Conservation (phyloP, 2,329 filamentous ascomycete species). For the Verticillium longisporum region DNA sequence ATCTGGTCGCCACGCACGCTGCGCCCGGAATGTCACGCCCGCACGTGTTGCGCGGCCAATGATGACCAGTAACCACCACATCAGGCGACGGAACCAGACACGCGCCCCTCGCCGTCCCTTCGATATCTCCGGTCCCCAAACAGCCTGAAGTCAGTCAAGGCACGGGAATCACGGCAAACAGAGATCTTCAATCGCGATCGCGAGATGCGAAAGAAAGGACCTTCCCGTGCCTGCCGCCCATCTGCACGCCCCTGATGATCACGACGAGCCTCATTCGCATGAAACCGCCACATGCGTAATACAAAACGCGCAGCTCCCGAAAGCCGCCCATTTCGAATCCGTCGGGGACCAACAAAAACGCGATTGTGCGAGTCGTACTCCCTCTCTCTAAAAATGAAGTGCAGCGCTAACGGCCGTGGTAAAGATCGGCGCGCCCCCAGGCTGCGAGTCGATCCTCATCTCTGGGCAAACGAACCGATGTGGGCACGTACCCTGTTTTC, state of each 20-base stretch:
- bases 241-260: conserved; percentile 1
- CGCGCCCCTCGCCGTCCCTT: too few relatives aligned
- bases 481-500: neutral
- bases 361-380: too few relatives aligned
- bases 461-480: neutral
- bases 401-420: neutral
- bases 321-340: neutral
- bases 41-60: too few relatives aligned
- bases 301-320: too few relatives aligned
- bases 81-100: too few relatives aligned
- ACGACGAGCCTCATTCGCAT: neutral
- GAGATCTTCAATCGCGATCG: neutral
- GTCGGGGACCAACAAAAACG: neutral
- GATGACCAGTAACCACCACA: too few relatives aligned
- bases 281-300: neutral
- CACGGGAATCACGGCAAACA: neutral
- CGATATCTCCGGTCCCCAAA: neutral
- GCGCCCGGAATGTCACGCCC: too few relatives aligned
- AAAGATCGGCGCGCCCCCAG: neutral
- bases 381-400: neutral
- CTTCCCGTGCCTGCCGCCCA: neutral
- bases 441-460: neutral
- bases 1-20: too few relatives aligned
- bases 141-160: neutral
- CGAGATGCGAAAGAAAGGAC: neutral